Base-by-base conservation (phyloP, 2,329 filamentous ascomycete species). In the Ascomycota sp. region DNA sequence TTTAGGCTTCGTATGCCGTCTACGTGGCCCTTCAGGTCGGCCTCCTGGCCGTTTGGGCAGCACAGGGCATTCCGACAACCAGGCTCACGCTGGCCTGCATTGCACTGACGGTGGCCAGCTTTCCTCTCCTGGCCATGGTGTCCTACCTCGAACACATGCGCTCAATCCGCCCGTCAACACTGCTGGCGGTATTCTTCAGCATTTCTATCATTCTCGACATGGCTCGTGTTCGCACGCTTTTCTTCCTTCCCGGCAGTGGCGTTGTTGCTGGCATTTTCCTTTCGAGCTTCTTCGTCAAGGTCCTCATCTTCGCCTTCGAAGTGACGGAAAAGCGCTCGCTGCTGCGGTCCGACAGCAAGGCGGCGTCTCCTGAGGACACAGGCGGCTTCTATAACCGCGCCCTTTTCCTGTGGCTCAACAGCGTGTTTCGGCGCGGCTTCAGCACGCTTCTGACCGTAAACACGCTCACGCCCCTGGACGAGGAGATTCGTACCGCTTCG, bases 341-440 rank as follows among this genome's bases (percentile, higher is more conserved):
- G 33, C 31, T 48, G 9, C 33, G 32, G 3, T 16, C 32, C 3
- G 40, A 39, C 29, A 42, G 44, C 36, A 37, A 40, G 13, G 33
- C 44, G 29, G 35, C 40, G 27, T 35, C 48, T 8, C 39, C 46
- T 0, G 54, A 56, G 37, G 44, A 43, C 9, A 53, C 48, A 1
- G 46, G 46, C 30, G 44, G 50, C 21, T 36, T 48, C 12, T 41
- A 50, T 21, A 50, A 43, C 37, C 39, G 48, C 21, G 44, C 43
- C 6, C 33, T 54, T 0, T 53, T 53, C 33, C 40, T 46, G 40
- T 54, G 52, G 52, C 30, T 54, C 9, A 51, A 51, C 31, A 25
- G 35, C 7, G 30, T 53, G 1, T 44, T 54, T 33, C 29, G 39
- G 6, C 38, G 37, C 13, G 49, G 49, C 3, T 51, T 44, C 35